Base-by-base conservation (phyloP, 768 basidiomycete genomes). In the Collybia sp. region DNA sequence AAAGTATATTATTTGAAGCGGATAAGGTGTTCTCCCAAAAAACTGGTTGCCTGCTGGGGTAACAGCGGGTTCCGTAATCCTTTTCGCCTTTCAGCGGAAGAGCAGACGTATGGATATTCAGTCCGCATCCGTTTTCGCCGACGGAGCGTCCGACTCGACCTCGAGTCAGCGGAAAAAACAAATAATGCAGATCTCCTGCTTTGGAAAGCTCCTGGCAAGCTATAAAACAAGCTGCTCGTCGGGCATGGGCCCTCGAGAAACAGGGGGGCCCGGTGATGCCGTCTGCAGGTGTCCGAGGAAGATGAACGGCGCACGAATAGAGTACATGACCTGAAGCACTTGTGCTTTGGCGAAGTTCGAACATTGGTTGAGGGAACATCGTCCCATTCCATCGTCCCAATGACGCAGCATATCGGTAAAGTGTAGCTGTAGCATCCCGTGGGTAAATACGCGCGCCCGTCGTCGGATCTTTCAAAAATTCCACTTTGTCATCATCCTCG, bases 21-120 rank as follows among this genome's bases (percentile, higher is more conserved):
- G 55, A 47, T 15, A 54, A 53, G 13, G 68, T 59, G 52, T 78
- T 76, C 11, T 51, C 50, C 90, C 90, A 91, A 57, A 92, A 88
- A 33, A 70, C 63, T n/a, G 88, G 79, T 39, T 58, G 62, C 60
- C 77, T 84, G 49, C 76, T 72, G 11, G 65, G 60, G 64, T 90
- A 87, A 42, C 68, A 64, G 33, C 75, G 72, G 11, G 76, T 74
- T 9, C 80, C 80, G 35, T 63, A 53, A 3, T 51, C 43, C 45
- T 65, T 67, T 30, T 58, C 51, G 13, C 62, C 56, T 17, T 41
- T 37, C 9, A 17, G 13, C 15, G 46, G 39, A 20, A 60, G 54
- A 30, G 56, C 50, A 17, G 50, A 48, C 9, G 48, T 30, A 10
- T 31, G 16, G 9, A 48, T 45, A 13, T 40, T 45, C 39, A 19